phyloP scores from a whole-genome alignment of 2,329 filamentous ascomycete genomes.

The Beauveria scarabaeidicola region DNA sequence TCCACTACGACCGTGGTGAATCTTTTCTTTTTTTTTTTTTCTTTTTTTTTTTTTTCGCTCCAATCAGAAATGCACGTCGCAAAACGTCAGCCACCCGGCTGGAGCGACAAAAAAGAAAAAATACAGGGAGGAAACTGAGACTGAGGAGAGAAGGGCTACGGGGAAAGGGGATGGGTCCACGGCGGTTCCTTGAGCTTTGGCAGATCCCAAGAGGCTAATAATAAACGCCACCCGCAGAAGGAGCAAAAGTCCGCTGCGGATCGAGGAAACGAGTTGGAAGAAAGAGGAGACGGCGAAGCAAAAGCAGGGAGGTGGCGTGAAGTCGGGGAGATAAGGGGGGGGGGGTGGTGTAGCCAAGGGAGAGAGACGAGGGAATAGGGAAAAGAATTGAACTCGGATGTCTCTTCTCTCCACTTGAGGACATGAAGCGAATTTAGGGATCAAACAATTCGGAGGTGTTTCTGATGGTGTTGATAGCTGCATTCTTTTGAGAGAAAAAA shows the following conservation, averaged over 20 bases:
- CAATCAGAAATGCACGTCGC: not conserved
- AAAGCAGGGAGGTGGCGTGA: constrained; percentile 1
- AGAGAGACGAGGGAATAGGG: not conserved
- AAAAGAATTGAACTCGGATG: not conserved
- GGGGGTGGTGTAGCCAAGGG: not conserved
- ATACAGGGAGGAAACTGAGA: not conserved
- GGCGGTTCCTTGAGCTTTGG: too few species aligned
- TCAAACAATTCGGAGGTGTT: not conserved
- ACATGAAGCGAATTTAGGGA: not conserved
- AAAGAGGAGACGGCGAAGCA: not conserved
- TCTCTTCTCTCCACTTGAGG: not conserved
- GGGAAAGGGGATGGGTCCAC: too few species aligned
- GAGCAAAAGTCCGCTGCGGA: too few species aligned
- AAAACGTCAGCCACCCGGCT: too few species aligned
- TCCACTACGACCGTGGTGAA: too few species aligned
- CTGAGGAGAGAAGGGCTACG: too few species aligned
- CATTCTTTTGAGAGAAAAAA: too few species aligned
- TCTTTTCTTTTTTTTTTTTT: too few species aligned
- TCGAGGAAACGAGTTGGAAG: not conserved
- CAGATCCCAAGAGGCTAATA: too few species aligned
- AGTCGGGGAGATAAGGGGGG: not conserved
- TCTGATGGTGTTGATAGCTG: not conserved
- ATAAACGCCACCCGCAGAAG: too few species aligned
- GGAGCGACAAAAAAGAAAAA: not conserved
- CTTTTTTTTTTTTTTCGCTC: not conserved